Conservation (phyloP, 2,329 filamentous ascomycete species). For the Fusarium subglutinans region DNA sequence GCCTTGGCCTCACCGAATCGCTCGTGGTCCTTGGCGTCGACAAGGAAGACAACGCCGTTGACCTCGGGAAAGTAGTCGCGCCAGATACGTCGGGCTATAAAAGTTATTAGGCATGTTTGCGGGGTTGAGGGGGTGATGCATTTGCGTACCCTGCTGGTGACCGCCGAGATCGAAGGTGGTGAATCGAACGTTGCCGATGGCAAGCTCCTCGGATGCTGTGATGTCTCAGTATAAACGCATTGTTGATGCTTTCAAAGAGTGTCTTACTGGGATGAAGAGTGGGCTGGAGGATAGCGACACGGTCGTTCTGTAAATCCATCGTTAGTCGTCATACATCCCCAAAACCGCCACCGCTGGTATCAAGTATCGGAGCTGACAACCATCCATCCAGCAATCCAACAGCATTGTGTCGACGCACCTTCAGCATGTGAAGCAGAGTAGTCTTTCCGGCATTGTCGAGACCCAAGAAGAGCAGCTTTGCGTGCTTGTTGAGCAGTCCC, state of each 20-base stretch:
- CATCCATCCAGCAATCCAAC: background rate
- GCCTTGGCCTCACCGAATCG: conserved; percentile 94
- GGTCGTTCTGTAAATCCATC: conserved; percentile 74
- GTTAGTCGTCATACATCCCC: conserved; percentile 36
- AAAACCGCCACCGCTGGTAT: background rate
- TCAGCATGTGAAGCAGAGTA: conserved; percentile 92
- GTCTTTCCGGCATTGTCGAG: conserved; percentile 97
- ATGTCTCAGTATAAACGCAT: conserved; percentile 24
- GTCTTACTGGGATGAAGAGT: conserved; percentile 88
- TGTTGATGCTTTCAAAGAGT: background rate
- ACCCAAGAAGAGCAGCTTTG: conserved; percentile 92
- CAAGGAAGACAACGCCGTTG: conserved; percentile 95
- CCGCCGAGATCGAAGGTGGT: conserved; percentile 94
- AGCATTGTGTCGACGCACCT: conserved; percentile 65
- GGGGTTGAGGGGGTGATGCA: background rate
- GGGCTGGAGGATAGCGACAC: conserved; percentile 88
- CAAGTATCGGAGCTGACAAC: background rate
- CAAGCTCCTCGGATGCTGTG: conserved; percentile 86
- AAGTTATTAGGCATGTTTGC: background rate
- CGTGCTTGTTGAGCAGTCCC: conserved; percentile 93
- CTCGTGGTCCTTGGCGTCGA: conserved; percentile 97
- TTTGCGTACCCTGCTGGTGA: conserved; percentile 81
- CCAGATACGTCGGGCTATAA: conserved; percentile 87
- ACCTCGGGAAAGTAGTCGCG: conserved; percentile 98
- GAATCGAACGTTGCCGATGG: conserved; percentile 92